Base-by-base conservation (phyloP, 495 filamentous ascomycete species). In the Platismatia glauca region DNA sequence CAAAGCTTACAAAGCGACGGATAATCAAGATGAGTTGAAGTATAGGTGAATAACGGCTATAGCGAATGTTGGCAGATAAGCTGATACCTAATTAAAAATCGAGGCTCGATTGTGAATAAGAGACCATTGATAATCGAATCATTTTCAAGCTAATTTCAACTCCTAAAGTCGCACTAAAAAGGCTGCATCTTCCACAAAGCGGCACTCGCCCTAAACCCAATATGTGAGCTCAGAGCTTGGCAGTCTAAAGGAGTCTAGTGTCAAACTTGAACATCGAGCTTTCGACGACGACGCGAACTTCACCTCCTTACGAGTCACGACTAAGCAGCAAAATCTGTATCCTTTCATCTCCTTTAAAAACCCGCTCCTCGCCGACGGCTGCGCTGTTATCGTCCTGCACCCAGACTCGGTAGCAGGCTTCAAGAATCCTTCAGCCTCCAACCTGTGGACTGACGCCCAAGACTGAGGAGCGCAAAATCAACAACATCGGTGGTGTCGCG, bases 341-440 rank as follows among this genome's bases (percentile, higher is more conserved):
- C n/a, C 34, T 34, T 20, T 29, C 9, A 59, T 16, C 13, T 52
- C 50, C 44, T 37, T 16, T 34, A 57, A n/a, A 16, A 33, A 22
- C 41, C 27, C 20, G 74, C 87, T 98, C 11, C 93, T 93, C 57
- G 89, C 89, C 55, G 91, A 93, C 66, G 84, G 97, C 38, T 83
- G 97, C 69, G 88, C 88, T 67, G 89, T 98, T 61, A 97, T 98
- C 77, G 88, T 91, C 69, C 89, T 94, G 63, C 89, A 94, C 37
- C 94, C 95, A 56, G 86, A 92, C 58, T n/a, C n/a, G n/a, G n/a
- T n/a, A n/a, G n/a, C n/a, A n/a, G n/a, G n/a, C n/a, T n/a, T n/a
- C n/a, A n/a, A n/a, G n/a, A n/a, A n/a, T n/a, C n/a, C n/a, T n/a
- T n/a, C n/a, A n/a, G n/a, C n/a, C 79, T 98, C 66, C 89, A 91